These are phyloP conservation scores for Colletotrichum destructivum DNA, from an alignment of 2,329 filamentous ascomycete genomes.

Conservation along the genomic window DNA sequence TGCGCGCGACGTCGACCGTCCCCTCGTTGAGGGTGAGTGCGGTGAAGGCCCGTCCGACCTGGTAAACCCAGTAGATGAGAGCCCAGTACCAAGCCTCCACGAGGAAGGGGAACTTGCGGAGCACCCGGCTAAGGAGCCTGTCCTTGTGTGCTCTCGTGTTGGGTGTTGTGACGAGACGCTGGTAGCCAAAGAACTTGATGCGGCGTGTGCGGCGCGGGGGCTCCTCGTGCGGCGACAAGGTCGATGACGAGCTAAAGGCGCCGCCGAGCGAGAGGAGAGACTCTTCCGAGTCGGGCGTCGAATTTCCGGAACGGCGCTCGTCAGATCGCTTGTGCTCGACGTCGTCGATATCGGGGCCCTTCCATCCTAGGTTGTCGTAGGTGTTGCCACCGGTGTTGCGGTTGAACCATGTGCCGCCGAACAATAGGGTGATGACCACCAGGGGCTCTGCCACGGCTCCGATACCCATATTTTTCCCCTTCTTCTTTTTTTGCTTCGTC, in stretches of 20 bases:
- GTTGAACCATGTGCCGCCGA: slow-evolving; percentile 62
- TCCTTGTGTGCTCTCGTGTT: slow-evolving; percentile 74
- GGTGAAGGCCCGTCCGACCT: slow-evolving; percentile 80
- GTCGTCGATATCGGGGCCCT: slow-evolving; percentile 24
- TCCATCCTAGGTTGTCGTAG: slow-evolving; percentile 43
- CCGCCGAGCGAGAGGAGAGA: slow-evolving; percentile 34
- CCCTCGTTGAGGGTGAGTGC: slow-evolving; percentile 78
- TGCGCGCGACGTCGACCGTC: slow-evolving; percentile 77
- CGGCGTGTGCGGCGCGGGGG: slow-evolving; percentile 52
- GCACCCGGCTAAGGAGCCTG: slow-evolving; percentile 73
- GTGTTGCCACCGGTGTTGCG: slow-evolving; percentile 56
- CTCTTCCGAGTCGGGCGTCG: slow-evolving; percentile 39
- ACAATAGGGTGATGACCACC: slow-evolving; percentile 59
- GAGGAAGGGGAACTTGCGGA: slow-evolving; percentile 79
- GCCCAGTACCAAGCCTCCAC: slow-evolving; percentile 86
- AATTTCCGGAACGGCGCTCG: slow-evolving; percentile 40
- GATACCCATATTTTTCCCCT: slow-evolving; percentile 53
- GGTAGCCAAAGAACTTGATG: slow-evolving; percentile 48
- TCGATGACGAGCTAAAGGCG: slow-evolving; percentile 46
- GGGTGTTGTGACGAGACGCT: slow-evolving; percentile 67
- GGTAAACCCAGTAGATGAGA: slow-evolving; percentile 84
- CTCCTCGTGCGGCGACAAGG: slow-evolving; percentile 48
- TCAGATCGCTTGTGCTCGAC: slow-evolving; percentile 55
- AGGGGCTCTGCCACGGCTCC: slow-evolving; percentile 60
- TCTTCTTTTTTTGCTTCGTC: neutral